Evolutionary conservation across 2,329 filamentous ascomycete species (phyloP).

Genomic region (Neonectria punicea): DNA sequence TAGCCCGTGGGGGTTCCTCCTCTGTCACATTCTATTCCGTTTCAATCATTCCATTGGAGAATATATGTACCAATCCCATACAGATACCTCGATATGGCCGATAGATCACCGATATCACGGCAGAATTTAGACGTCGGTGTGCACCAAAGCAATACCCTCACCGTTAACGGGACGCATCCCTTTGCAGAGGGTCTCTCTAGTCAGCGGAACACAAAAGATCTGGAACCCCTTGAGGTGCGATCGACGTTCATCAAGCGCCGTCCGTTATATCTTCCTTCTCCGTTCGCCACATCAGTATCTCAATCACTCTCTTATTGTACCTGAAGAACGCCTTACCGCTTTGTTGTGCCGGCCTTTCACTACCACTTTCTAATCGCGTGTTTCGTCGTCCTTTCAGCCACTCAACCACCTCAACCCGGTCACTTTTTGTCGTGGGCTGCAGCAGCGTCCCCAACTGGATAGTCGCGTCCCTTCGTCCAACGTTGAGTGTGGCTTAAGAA

Average conservation of each 20-base stretch:
- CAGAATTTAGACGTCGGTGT: slow-evolving; percentile 38
- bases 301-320: slow-evolving; percentile 20
- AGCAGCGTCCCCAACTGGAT: slow-evolving; percentile 25
- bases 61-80: slow-evolving; percentile 23
- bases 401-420: neutral
- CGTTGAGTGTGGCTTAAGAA: slow-evolving; percentile 35
- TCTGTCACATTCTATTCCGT: neutral
- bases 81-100: slow-evolving; percentile 16
- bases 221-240: slow-evolving; percentile 27
- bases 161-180: slow-evolving; percentile 25
- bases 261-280: slow-evolving; percentile 32
- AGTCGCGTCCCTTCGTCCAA: slow-evolving; percentile 29
- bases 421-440: slow-evolving; percentile 9
- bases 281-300: slow-evolving; percentile 23
- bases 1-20: slow-evolving; percentile 15
- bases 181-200: slow-evolving; percentile 24
- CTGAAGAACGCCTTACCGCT: neutral
- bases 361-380: slow-evolving; percentile 13
- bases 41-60: slow-evolving; percentile 24
- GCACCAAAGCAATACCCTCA: slow-evolving; percentile 32
- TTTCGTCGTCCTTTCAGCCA: neutral
- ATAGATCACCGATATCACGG: slow-evolving; percentile 11
- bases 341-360: neutral
- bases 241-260: slow-evolving; percentile 31
- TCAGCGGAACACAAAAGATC: slow-evolving; percentile 37